Base-by-base conservation (phyloP, 306 rosid genomes). In the Pterocarpus santalinus region DNA sequence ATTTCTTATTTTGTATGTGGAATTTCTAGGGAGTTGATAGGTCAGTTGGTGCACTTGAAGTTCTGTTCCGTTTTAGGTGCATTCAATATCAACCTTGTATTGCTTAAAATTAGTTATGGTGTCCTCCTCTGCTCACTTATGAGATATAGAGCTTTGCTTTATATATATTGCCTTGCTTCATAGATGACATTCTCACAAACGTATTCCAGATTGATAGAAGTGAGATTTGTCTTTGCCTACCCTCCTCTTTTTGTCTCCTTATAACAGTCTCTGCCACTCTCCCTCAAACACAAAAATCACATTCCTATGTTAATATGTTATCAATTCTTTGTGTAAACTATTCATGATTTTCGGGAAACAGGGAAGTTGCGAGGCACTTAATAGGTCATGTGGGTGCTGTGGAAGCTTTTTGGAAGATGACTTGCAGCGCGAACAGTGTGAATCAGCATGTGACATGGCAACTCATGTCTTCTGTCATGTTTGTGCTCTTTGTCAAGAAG, bases 401-500 rank as follows among this genome's bases (percentile, higher is more conserved):
- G 97, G 97, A 79, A 81, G 94, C 88, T 85, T 62, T 77, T 46
- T 88, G 83, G 90, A 85, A 70, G 94, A 90, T 64, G 99, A 92
- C 13, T 83, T 28, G 10, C 93, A 89, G 75, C 89, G 90, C 33
- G 99, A 96, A 78, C 93, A 87, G 70, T 92, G 92, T 3, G 99
- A 96, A 80, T 76, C 91, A 0, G 85, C 88, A 7, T 93, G 96
- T 78, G 99, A 95, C 83, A 70, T 93, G 60, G 92, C 88, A 4
- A 90, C 99, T 63, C 99, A 96, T 65, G 73, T 94, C 75, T 96
- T 90, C 72, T 96, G 97, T 84, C 99, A 96, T 88, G 53, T 41
- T 1, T 94, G 98, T 47, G 94, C 99, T 60, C 97, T 96, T 36
- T 96, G 99, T 79, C 98, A 96, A 86, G 99, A 96, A 82, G 98